A percentile compares a stretch with the other conserved stretches of the same genome.
These are phyloP conservation scores for Bruguiera sexangula DNA, from an alignment of 345 rosid genomes.

Conservation along the genomic window DNA sequence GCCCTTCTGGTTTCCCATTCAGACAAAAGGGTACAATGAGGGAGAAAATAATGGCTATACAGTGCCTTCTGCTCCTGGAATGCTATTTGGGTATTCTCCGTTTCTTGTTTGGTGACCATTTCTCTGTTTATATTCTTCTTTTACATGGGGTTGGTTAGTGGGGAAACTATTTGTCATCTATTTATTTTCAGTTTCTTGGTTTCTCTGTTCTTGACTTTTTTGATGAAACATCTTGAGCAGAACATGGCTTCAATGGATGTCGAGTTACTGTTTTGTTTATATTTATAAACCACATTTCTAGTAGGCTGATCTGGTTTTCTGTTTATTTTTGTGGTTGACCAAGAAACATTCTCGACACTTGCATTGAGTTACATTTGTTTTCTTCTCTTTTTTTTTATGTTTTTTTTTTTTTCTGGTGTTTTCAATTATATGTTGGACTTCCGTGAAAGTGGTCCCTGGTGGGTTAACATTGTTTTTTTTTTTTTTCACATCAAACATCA, in stretches of 20 bases:
- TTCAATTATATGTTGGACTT: too few relatives aligned
- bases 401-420: too few relatives aligned
- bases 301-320: neutral
- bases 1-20: neutral
- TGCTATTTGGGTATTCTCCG: slow-evolving; percentile 33
- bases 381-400: too few relatives aligned
- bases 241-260: neutral
- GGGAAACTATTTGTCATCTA: neutral
- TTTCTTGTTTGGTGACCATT: neutral
- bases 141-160: neutral
- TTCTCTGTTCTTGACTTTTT: neutral
- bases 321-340: neutral
- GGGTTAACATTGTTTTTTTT: neutral
- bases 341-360: too few relatives aligned
- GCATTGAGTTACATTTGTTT: too few relatives aligned
- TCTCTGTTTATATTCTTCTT: neutral
- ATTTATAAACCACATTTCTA: neutral
- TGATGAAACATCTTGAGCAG: neutral
- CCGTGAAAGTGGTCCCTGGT: neutral
- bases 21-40: slow-evolving; percentile 19
- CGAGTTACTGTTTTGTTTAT: neutral
- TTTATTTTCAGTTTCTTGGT: neutral
- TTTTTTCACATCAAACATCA: neutral
- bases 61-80: slow-evolving; percentile 21
- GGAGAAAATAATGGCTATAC: slow-evolving; percentile 13